Evolutionary conservation across 2,329 filamentous ascomycete species (phyloP), one percentile per base, ranked within the genome.

Genomic region (Tolypocladium inflatum): DNA sequence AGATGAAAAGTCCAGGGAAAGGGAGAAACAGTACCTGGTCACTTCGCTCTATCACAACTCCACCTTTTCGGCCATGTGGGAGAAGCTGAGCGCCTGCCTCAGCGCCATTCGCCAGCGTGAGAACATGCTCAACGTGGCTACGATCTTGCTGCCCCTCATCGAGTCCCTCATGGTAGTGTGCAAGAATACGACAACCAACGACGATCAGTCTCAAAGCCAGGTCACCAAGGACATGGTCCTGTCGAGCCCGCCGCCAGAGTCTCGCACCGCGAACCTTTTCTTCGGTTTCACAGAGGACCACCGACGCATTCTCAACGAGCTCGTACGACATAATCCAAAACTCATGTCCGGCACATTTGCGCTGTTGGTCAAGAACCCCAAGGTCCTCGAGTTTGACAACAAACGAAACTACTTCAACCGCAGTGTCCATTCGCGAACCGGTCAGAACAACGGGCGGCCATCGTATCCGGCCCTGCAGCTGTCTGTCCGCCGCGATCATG

Each of bases 391-490:
- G 70, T 99, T 99, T 68, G 94, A 99, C 76, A 99, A 99, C 78
- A 99, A 99, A 79, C 91, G 94, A 67, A 97, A 96, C 75, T 99
- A 95, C 80, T 99, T 99, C 80, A 97, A 86, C 70, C 89, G 94
- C 61, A 92, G 91, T 67, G 87, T 99, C 13, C 94, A 99, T 72
- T 75, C 78, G 45, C 78, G 80, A 60, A 84, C 83, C 52, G 84
- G 89, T 55, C 82, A 82, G 56, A 83, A 83, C 57, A 86, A 90
- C 66, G 82, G 81, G 60, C 86, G 91, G 50, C 85, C 89, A 56
- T 80, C 87, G 9, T 83, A 79, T 67, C 88, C 91, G 50, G 73
- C 84, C 26, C 79, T 99, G 55, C 91, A 96, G 72, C 83, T 99
- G 53, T 88, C 87, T 59, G 90, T 99, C 59, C 90, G 95, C 59